Base-by-base conservation (phyloP, 306 rosid genomes). In the Lathyrus tuberosus region DNA sequence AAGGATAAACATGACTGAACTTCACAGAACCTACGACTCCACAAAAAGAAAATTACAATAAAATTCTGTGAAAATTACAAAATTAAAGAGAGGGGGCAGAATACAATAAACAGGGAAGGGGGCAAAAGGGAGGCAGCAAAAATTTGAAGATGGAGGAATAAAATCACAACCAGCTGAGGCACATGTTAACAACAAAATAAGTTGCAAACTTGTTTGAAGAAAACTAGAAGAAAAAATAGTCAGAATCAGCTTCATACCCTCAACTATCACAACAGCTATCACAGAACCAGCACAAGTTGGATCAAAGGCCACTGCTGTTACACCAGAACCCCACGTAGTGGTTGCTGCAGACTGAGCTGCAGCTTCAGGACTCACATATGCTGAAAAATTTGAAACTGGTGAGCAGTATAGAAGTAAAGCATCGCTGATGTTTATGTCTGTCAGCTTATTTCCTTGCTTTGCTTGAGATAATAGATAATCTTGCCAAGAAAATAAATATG, bases 291-390 rank as follows among this genome's bases (percentile, higher is more conserved):
- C 97, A 59, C 87, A 63, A 51, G 97, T 91, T 54, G 99, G 97
- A 84, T 94, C 99, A 59, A 94, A 94, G 74, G 99, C 96, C 72
- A 94, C 97, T 6, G 97, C 96, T 65, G 99, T 94, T 76, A 94
- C 99, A 37, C 99, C 99, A 81, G 99, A 94, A 75, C 99, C 99
- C 99, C 99, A 94, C 13, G 99, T 94, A 37, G 99, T 94, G 67
- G 99, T 87, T 12, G 97, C 91, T 48, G 99, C 97, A 87, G 96
- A 87, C 70, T 94, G 99, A 83, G 97, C 86, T 33, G 98, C 97
- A 72, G 95, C 86, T 81, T 94, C 99, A 49, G 99, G 99, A 73
- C 95, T 91, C 70, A 94, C 99, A 71, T 94, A 94, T 10, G 99
- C 99, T 28, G 99, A 94, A 86, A 94, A 94, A 72, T 94, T 94